These are phyloP conservation scores for Aspergillus sparsus DNA, from an alignment of 495 filamentous ascomycete genomes.

Conservation along the genomic window DNA sequence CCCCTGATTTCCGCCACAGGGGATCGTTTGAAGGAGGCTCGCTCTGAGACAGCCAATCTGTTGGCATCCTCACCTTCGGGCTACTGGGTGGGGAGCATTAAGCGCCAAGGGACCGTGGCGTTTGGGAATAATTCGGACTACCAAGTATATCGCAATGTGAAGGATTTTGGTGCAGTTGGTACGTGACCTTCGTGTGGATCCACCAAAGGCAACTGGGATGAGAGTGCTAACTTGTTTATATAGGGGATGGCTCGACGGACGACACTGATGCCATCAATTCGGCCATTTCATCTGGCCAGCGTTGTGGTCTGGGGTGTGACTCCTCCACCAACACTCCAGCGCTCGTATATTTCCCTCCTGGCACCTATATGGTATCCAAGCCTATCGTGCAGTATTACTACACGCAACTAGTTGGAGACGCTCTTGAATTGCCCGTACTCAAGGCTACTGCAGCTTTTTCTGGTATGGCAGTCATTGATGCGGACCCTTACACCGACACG, in stretches of 20 bases:
- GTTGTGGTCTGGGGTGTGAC: conserved; percentile 77
- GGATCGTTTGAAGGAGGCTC: conserved; percentile 12
- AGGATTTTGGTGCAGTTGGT: conserved; percentile 77
- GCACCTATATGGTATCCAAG: conserved; percentile 69
- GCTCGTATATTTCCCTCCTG: conserved; percentile 78
- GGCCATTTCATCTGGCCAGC: conserved; percentile 73
- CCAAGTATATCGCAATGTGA: conserved; percentile 85
- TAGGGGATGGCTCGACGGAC: conserved; percentile 76
- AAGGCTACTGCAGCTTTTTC: conserved; percentile 71
- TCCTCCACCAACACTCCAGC: conserved; percentile 77
- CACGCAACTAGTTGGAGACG: conserved; percentile 80
- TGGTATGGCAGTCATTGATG: conserved; percentile 88
- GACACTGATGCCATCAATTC: conserved; percentile 88
- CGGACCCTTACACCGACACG: conserved; percentile 72
- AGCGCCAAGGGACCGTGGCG: conserved; percentile 67
- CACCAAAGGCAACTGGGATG: conserved; percentile 15
- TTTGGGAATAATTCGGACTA: conserved; percentile 61
- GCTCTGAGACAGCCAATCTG: not conserved
- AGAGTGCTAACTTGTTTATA: conserved; percentile 25
- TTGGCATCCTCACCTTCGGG: conserved; percentile 23
- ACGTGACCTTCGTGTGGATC: conserved; percentile 3
- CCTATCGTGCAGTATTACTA: conserved; percentile 76
- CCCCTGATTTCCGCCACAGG: conserved; percentile 34
- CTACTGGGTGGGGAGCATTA: conserved; percentile 77
- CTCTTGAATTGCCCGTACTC: conserved; percentile 66